phyloP scores from a whole-genome alignment of 352 stramenopile species.

The Elongisporangium undulatum region DNA sequence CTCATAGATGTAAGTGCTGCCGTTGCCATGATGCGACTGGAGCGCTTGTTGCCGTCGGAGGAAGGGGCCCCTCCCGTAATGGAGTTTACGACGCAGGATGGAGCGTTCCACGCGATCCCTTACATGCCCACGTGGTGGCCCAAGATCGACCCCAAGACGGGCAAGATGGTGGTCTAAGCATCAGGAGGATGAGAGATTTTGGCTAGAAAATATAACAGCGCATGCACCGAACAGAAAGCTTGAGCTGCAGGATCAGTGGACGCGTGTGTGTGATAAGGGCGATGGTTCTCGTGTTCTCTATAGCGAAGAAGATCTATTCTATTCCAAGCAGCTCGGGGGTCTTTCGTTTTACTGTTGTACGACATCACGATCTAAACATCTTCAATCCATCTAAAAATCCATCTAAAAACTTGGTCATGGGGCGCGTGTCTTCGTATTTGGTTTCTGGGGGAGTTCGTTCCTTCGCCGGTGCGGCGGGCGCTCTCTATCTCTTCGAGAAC shows the following conservation, averaged over 20 bases:
- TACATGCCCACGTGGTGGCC: conserved; percentile 79
- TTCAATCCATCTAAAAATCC: background rate
- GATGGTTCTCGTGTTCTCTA: conserved; percentile 2
- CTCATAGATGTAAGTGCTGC: conserved; percentile 35
- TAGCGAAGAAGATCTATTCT: background rate
- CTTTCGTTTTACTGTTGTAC: background rate
- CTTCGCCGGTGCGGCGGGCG: background rate
- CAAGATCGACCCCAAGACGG: conserved; percentile 55
- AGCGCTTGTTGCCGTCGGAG: conserved; percentile 41
- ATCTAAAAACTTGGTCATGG: background rate
- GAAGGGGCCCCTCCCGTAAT: conserved; percentile 23
- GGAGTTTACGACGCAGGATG: conserved; percentile 63
- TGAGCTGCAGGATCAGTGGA: too few species aligned
- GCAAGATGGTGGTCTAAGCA: conserved; percentile 64
- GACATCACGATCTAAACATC: background rate
- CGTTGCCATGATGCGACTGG: conserved; percentile 77
- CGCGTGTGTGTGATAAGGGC: background rate
- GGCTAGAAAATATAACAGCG: background rate
- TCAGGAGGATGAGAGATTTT: conserved; percentile 1
- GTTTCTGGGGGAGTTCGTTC: background rate
- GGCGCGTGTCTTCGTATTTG: background rate
- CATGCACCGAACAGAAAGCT: background rate
- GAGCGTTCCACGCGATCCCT: conserved; percentile 60
- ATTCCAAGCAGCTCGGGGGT: background rate
- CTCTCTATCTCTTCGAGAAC: background rate